phyloP scores from a whole-genome alignment of 2,329 filamentous ascomycete genomes.

The Dothidotthia symphoricarpi region DNA sequence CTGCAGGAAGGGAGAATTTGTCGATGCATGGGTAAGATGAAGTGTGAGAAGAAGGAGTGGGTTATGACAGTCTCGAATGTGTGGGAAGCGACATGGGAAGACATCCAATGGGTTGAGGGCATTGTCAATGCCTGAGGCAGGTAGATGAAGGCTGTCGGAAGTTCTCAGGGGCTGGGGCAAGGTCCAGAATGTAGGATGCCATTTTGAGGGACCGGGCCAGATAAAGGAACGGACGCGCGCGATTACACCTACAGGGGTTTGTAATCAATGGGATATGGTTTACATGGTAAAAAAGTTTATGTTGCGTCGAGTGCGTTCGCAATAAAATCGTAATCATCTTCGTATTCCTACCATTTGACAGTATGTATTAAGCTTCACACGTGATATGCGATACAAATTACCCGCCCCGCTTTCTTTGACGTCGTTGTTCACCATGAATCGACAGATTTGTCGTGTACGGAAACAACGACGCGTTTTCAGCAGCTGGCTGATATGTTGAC shows the following conservation, averaged over 20 bases:
- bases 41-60: conserved; percentile 46
- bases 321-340: too few species aligned
- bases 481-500: conserved; percentile 26
- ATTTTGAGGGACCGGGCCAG: too few species aligned
- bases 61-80: conserved; percentile 51
- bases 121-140: conserved; percentile 35
- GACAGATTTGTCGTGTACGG: background rate
- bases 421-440: conserved; percentile 10
- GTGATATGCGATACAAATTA: conserved; percentile 17
- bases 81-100: conserved; percentile 55
- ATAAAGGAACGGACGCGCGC: too few species aligned
- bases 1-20: conserved; percentile 46
- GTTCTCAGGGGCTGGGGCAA: conserved; percentile 1
- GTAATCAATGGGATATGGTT: too few species aligned
- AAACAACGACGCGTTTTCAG: conserved; percentile 9
- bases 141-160: background rate
- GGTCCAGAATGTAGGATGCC: background rate
- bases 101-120: conserved; percentile 52
- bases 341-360: too few species aligned
- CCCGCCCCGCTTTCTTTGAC: conserved; percentile 26
- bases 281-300: too few species aligned
- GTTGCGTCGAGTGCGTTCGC: too few species aligned
- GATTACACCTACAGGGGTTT: too few species aligned
- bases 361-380: conserved; percentile 8
- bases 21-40: conserved; percentile 52